phyloP scores from a whole-genome alignment of 2,329 filamentous ascomycete genomes.

The Metarhizium rileyi region DNA sequence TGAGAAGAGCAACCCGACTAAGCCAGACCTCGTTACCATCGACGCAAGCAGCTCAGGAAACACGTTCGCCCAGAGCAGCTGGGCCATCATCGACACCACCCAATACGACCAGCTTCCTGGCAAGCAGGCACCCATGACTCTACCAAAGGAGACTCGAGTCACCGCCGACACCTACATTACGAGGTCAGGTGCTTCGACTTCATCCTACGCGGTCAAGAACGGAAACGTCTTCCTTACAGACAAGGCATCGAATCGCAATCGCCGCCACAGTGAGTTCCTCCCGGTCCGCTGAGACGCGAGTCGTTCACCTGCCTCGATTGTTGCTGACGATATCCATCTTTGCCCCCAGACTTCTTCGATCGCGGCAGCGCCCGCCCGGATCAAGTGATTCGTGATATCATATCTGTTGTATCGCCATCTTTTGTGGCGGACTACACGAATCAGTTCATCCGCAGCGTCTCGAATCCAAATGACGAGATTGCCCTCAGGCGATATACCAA shows the following conservation, averaged over 20 bases:
- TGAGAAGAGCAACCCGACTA: background rate
- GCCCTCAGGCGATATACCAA: background rate
- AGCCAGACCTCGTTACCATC: background rate
- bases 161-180: too few relatives aligned
- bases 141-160: background rate
- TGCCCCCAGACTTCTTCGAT: conserved; percentile 6
- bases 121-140: background rate
- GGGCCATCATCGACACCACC: conserved; percentile 8
- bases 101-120: conserved; percentile 7
- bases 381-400: conserved; percentile 2
- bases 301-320: too few relatives aligned
- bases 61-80: conserved; percentile 1
- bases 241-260: conserved; percentile 6
- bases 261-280: conserved; percentile 5
- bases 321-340: background rate
- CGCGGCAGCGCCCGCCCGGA: conserved; percentile 5
- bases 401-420: conserved; percentile 1
- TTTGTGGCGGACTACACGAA: background rate
- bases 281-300: too few relatives aligned
- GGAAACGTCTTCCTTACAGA: conserved; percentile 6
- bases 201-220: conserved; percentile 2
- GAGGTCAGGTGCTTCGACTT: background rate
- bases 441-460: background rate
- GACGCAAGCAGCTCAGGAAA: background rate
- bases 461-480: background rate